phyloP scores from a whole-genome alignment of 441 rosid species.

The Jatropha multifida region DNA sequence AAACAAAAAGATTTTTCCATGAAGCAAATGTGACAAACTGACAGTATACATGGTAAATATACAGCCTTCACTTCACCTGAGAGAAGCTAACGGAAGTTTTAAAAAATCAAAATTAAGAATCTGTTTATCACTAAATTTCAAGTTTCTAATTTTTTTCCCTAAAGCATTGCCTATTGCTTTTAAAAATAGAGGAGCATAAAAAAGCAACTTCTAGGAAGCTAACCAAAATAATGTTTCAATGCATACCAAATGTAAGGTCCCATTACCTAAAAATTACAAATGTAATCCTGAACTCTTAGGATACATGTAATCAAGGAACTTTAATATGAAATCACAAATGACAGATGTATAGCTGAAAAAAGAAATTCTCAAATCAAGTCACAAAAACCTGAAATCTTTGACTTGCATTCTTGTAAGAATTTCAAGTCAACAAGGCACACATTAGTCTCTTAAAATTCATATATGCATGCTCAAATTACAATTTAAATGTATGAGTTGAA shows the following conservation, averaged over 20 bases:
- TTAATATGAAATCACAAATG: background rate
- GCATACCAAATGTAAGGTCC: too few relatives aligned
- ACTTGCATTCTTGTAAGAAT: constrained; percentile 6
- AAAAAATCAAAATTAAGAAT: background rate
- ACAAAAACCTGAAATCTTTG: background rate
- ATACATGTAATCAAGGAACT: background rate
- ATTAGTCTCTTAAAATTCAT: background rate
- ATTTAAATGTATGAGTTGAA: constrained; percentile 1
- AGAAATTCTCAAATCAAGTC: background rate
- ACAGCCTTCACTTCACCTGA: background rate
- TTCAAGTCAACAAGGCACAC: background rate
- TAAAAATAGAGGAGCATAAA: background rate
- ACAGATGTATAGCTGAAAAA: background rate
- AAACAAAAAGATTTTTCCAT: background rate
- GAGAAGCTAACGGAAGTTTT: background rate
- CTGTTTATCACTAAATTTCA: background rate
- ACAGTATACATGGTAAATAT: background rate
- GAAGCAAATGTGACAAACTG: background rate
- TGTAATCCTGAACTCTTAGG: background rate
- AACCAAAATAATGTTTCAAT: background rate
- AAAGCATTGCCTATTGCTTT: background rate
- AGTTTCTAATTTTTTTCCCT: background rate
- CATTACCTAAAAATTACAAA: background rate
- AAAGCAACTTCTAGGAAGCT: background rate
- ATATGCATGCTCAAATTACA: background rate